Base-by-base conservation (phyloP, 345 rosid species). In the Brassica nigra region DNA sequence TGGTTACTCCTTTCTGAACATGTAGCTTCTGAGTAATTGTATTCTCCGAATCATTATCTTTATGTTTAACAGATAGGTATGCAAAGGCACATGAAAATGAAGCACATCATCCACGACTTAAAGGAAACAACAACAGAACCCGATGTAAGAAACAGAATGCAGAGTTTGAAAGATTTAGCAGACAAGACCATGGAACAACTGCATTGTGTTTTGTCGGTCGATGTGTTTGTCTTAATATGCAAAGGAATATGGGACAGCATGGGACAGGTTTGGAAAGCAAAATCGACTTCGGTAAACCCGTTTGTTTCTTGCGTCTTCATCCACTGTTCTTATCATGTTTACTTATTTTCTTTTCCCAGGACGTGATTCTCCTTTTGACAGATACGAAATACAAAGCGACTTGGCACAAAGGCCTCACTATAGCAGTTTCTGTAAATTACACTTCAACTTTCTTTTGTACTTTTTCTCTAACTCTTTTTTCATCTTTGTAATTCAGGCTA, bases 171-270 rank as follows among this genome's bases (percentile, higher is more conserved):
- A 74, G 94, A 92, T 75, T 90, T 88, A 61, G 80, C 92, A 63
- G 86, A 78, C 5, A 86, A 78, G 66, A 86, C 86, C 14, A 85
- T 90, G 4, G 87, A 88, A 68, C 92, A 88, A 47, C 89, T 94
- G 61, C 89, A 90, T 36, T 63, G 85, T 3, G 79, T 92, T 12
- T 85, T 89, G 11, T 92, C 84, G 73, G 83, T 88, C 67, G 86
- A 84, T 66, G 89, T 92, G 16, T 92, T 94, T 79, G 74, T 90
- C 58, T 83, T 86, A 14, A 80, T 89, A 57, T 89, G 93, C 76
- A 88, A 91, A 62, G 90, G 87, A 71, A 82, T 89, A 39, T 92
- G 98, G 97, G 96, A 92, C 75, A 87, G 87, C 29, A 84, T 90
- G 97, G 98, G 97, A 52, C 90, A 88, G 91, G 98, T 90, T 78